Evolutionary conservation across 352 stramenopile species (phyloP), one percentile per base, ranked within the genome.

Genomic region (Phytopythium chamaehyphon): DNA sequence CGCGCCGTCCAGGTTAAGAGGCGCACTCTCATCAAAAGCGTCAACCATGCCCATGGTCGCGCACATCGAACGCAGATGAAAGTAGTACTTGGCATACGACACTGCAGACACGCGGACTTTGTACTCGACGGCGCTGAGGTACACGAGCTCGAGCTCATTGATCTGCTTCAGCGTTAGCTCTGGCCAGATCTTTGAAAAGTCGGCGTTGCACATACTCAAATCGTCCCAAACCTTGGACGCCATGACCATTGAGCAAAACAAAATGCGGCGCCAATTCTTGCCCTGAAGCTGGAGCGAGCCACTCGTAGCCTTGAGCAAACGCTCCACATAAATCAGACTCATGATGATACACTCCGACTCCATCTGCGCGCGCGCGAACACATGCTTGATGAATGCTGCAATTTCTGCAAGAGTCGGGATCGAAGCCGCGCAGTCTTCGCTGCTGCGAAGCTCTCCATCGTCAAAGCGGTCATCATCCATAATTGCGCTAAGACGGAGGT

Each of bases 301-400:
- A 37, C 69, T 88, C 14, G 88, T 96, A 8, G 78, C 62, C 64
- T 98, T 98, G 47, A 99, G 77, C 10, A 99, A 71, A 11, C 92
- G 84, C 67, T 99, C 96, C 21, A 98, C 85, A 69, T 99, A 99
- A 54, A 99, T 97, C 7, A 99, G 73, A 39, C 85, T 96, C 78
- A 98, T 98, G 69, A 99, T 98, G 57, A 99, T 98, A 64, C 91
- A 98, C 70, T 99, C 96, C 26, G 80, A 83, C 63, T 99, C 95
- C 77, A 97, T 93, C 59, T 96, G 84, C 51, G 84, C 86, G 33
- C 78, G 77, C 14, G 81, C 66, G 57, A 98, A 98, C 11, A 98
- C 83, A 60, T 97, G 77, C 54, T 90, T 88, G 69, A 98, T 97
- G 64, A 98, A 98, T 3, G 73, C 59, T 1, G 75, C 86, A 54